Evolutionary conservation across 495 filamentous ascomycete genomes (phyloP).

Genomic region (Usnea hakonensis): DNA sequence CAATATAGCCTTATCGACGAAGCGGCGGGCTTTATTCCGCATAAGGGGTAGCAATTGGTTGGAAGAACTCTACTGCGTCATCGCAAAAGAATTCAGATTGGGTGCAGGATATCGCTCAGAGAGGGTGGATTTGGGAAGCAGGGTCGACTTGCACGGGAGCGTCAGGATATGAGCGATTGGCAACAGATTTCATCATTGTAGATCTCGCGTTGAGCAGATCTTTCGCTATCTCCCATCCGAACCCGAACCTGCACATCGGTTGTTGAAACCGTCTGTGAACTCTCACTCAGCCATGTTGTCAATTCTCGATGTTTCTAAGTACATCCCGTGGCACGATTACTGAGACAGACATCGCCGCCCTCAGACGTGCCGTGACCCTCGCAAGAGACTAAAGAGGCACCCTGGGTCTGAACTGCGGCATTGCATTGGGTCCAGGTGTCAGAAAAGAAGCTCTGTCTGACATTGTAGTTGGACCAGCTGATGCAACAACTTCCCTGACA

Average conservation of each 20-base stretch:
- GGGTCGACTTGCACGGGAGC: not conserved
- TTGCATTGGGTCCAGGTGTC: not conserved
- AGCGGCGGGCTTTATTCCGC: not conserved
- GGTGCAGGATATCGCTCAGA: not conserved
- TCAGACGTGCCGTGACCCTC: constrained; percentile 4
- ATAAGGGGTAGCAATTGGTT: not conserved
- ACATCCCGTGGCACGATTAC: constrained; percentile 3
- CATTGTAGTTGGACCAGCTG: constrained; percentile 12
- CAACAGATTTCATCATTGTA: constrained; percentile 1
- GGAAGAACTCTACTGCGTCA: not conserved
- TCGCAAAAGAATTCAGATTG: not conserved
- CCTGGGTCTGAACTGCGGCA: not conserved
- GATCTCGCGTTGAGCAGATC: not conserved
- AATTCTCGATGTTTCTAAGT: not conserved
- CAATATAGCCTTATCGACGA: not conserved
- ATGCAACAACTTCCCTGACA: constrained; percentile 2
- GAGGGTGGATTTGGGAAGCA: not conserved
- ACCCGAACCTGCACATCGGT: constrained; percentile 2
- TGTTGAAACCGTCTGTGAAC: not conserved
- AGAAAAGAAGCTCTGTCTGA: constrained; percentile 2
- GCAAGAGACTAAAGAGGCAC: not conserved
- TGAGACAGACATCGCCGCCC: constrained; percentile 13
- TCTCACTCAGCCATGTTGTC: not conserved
- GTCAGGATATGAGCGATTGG: not conserved
- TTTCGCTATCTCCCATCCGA: not conserved